Evolutionary conservation across 225 moss, liverwort and hornwort genomes (phyloP), one percentile per base, ranked within the genome.

Genomic region (Takakia lepidozioides): DNA sequence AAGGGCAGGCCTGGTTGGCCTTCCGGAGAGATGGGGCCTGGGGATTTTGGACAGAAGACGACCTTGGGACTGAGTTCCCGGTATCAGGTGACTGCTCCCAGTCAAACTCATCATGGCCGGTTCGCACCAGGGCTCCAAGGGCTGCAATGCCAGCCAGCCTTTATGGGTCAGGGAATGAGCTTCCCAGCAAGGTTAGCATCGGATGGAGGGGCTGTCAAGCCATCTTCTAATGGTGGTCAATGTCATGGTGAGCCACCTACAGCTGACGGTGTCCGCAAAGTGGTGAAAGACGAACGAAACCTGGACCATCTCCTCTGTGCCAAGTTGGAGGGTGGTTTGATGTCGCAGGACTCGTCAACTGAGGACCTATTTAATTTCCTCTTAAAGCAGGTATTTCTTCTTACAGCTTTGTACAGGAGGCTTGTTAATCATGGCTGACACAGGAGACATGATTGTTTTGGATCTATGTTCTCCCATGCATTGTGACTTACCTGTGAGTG

Each of bases 121-220:
- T 74, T 74, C 55, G 72, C 58, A 14, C 49, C 47, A 36, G 52
- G 66, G 47, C 61, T 64, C 9, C 21, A 5, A 8, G 21, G 45
- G 45, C 45, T 21, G 45, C 45, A 46, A 14, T 13, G 45, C 25
- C 45, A 46, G 36, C 72, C 72, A 34, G 38, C 58, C 11, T 78
- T 73, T 36, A 18, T 46, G 8, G 53, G 67, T 27, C 70, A 70
- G 51, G 66, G 14, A 37, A 59, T 56, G 61, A 69, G 44, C 64
- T 73, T 63, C 43, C 69, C 69, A 46, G 69, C 56, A 58, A 73
- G 82, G 64, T 73, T 69, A 38, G 66, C 63, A 17, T 57, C 77
- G 66, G 72, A 69, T 46, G 81, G 81, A 27, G 61, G 76, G 38
- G 66, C 69, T 76, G 82, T 63, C 60, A 73, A 73, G 63, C 69